Conservation (phyloP, 169 alveolate species). For the Plasmodium yoelii region DNA sequence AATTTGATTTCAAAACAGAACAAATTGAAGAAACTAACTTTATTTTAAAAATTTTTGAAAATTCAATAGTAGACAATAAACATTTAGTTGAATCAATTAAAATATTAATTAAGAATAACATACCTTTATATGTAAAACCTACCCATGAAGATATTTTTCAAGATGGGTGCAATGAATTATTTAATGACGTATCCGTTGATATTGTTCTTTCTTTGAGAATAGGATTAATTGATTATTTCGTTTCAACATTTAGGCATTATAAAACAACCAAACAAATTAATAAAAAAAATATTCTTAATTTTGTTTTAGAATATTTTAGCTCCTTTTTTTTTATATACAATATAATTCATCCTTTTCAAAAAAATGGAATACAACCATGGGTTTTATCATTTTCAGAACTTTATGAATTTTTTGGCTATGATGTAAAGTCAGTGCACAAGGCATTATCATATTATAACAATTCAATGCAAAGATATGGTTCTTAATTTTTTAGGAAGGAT, state of each 20-base stretch:
- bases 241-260: not conserved
- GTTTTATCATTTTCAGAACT: constrained; percentile 45
- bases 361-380: constrained; percentile 75
- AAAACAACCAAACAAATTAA: not conserved
- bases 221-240: constrained; percentile 22
- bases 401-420: constrained; percentile 50
- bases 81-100: constrained; percentile 9
- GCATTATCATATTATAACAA: constrained; percentile 31
- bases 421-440: constrained; percentile 18
- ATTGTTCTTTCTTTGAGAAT: constrained; percentile 41
- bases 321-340: constrained; percentile 47
- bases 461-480: constrained; percentile 43
- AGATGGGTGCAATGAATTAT: not conserved
- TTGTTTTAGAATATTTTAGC: constrained; percentile 31
- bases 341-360: constrained; percentile 52
- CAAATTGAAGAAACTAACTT: not conserved
- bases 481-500: not conserved
- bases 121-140: constrained; percentile 65
- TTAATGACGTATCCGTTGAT: constrained; percentile 18
- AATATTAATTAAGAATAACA: constrained; percentile 12
- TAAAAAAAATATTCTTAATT: constrained; percentile 2
- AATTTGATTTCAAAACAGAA: not conserved
- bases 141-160: constrained; percentile 19
- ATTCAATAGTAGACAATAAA: not conserved
- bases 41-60: constrained; percentile 2